Evolutionary conservation across 495 filamentous ascomycete genomes (phyloP).

Genomic region (Neurospora sp.): DNA sequence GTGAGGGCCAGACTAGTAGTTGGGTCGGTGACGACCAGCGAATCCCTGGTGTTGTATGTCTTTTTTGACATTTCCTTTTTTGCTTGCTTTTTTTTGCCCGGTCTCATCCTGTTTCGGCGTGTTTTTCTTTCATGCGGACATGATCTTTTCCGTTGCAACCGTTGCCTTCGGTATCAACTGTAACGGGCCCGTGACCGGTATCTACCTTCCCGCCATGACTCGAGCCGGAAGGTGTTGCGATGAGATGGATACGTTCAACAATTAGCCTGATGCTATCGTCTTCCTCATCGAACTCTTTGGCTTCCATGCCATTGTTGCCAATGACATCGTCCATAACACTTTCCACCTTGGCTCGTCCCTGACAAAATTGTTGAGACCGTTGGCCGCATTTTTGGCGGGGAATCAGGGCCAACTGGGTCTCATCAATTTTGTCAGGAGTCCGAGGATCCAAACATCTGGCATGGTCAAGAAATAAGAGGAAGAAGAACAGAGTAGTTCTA

Average conservation of each 20-base stretch:
- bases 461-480: background rate
- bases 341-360: background rate
- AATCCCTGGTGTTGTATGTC: constrained; percentile 20
- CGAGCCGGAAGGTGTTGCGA: background rate
- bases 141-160: background rate
- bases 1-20: constrained; percentile 30
- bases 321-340: background rate
- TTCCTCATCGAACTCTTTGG: background rate
- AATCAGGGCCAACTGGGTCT: no score
- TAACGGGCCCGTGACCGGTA: background rate
- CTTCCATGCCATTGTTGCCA: background rate
- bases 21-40: constrained; percentile 37
- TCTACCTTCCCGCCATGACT: background rate
- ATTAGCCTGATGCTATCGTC: background rate
- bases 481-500: no score
- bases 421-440: background rate
- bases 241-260: background rate
- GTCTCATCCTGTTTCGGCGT: background rate
- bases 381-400: no score
- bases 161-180: background rate
- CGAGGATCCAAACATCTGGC: background rate
- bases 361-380: no score
- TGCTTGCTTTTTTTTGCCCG: background rate
- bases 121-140: background rate
- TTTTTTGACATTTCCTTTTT: background rate